Percentiles rank a stretch among this genome's conserved stretches.
These are phyloP conservation scores for Lyophyllum atratum DNA, from an alignment of 768 basidiomycete species.

Conservation along the genomic window DNA sequence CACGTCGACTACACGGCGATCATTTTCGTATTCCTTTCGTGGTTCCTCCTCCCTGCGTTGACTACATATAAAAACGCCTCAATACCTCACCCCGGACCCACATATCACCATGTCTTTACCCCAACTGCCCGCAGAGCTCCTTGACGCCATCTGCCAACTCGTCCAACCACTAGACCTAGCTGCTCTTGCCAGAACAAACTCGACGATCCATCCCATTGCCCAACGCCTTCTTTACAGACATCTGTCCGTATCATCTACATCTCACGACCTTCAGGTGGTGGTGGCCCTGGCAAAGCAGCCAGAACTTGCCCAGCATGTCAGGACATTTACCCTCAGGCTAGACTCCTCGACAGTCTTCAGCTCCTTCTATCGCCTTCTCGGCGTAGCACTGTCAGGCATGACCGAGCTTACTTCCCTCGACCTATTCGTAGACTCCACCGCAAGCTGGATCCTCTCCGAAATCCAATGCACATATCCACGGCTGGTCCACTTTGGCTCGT, in stretches of 20 bases:
- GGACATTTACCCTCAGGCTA: constrained; percentile 59
- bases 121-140: constrained; percentile 61
- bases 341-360: constrained; percentile 42
- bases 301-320: constrained; percentile 61
- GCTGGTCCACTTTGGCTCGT: constrained; percentile 57
- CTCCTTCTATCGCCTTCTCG: constrained; percentile 50
- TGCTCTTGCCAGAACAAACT: constrained; percentile 45
- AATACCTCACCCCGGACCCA: not conserved
- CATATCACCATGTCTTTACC: constrained; percentile 42
- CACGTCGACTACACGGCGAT: constrained; percentile 38
- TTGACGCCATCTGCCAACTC: constrained; percentile 49
- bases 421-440: constrained; percentile 50
- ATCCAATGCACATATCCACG: constrained; percentile 38
- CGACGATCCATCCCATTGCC: constrained; percentile 47
- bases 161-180: constrained; percentile 40
- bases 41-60: constrained; percentile 20
- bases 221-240: constrained; percentile 66
- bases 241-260: constrained; percentile 45
- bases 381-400: constrained; percentile 61
- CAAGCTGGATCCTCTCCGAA: constrained; percentile 55
- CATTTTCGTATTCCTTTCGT: constrained; percentile 31
- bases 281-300: constrained; percentile 57
- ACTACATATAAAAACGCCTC: constrained; percentile 14
- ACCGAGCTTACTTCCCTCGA: constrained; percentile 57
- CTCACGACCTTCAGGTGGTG: constrained; percentile 50